phyloP scores from a whole-genome alignment of 768 basidiomycete genomes.

The Lyophyllum atratum region DNA sequence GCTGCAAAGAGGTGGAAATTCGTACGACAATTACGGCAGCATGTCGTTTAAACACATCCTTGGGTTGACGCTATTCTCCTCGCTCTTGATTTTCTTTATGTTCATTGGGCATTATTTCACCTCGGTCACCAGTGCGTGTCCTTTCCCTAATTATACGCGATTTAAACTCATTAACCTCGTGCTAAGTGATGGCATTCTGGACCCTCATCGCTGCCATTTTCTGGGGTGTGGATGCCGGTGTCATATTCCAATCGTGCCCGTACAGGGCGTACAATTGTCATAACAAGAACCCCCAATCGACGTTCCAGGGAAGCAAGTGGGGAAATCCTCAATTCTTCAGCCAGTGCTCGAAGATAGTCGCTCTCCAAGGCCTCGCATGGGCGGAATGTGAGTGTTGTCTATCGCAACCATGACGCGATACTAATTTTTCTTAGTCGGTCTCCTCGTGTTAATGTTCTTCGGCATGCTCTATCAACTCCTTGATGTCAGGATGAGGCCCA shows the following conservation, averaged over 20 bases:
- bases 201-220: conserved; percentile 11
- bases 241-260: conserved; percentile 8
- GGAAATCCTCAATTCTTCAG: conserved; percentile 11
- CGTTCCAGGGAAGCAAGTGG: conserved; percentile 11
- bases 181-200: conserved; percentile 10
- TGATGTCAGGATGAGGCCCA: not conserved
- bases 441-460: conserved; percentile 12
- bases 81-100: conserved; percentile 11
- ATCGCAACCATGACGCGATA: no score
- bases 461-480: conserved; percentile 12
- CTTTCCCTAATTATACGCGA: not conserved
- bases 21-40: conserved; percentile 10
- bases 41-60: conserved; percentile 17
- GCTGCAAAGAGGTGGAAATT: conserved; percentile 10
- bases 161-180: not conserved
- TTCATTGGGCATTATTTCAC: conserved; percentile 13
- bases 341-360: conserved; percentile 16
- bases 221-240: conserved; percentile 15
- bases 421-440: conserved; percentile 5
- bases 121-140: conserved; percentile 1
- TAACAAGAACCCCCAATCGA: not conserved
- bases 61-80: conserved; percentile 10
- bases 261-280: conserved; percentile 12
- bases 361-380: conserved; percentile 15
- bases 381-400: conserved; percentile 14